These are phyloP conservation scores for Neofusicoccum sp. DNA, from an alignment of 2,329 filamentous ascomycete species.

Conservation along the genomic window DNA sequence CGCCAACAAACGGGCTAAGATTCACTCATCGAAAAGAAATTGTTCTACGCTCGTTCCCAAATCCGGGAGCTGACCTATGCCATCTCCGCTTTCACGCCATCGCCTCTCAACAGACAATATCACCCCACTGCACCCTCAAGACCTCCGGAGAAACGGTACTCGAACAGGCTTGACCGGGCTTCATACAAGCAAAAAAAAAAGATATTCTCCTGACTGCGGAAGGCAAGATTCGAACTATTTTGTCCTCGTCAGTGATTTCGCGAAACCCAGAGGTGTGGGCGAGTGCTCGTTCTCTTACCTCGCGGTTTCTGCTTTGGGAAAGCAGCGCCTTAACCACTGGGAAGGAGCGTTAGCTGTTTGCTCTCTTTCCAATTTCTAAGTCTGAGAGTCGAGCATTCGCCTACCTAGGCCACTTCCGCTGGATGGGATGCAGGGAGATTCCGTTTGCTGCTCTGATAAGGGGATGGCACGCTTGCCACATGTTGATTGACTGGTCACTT, in stretches of 20 bases:
- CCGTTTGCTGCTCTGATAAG: background rate
- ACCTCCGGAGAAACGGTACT: no score
- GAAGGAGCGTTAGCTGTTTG: background rate
- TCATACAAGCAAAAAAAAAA: background rate
- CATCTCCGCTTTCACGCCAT: no score
- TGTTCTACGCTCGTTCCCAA: no score
- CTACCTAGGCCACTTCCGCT: constrained; percentile 15
- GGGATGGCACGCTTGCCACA: background rate
- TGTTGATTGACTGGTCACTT: background rate
- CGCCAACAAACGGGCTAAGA: no score
- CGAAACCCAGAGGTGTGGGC: background rate
- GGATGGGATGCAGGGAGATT: background rate
- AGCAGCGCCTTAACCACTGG: constrained; percentile 45
- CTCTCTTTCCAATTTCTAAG: no score
- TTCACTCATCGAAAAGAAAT: no score
- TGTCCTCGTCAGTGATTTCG: constrained; percentile 29
- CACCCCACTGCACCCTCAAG: no score
- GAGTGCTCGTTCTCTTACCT: background rate
- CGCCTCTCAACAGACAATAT: no score
- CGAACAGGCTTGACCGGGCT: no score
- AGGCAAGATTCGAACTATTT: constrained; percentile 34
- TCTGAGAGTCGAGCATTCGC: background rate
- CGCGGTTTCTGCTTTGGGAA: constrained; percentile 34
- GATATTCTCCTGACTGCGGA: constrained; percentile 10
- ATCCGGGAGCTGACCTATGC: no score